A percentile compares a stretch with the other conserved stretches of the same genome.
Evolutionary conservation across 257 asterid genomes (phyloP).

Genomic region (Plectranthus barbatus): DNA sequence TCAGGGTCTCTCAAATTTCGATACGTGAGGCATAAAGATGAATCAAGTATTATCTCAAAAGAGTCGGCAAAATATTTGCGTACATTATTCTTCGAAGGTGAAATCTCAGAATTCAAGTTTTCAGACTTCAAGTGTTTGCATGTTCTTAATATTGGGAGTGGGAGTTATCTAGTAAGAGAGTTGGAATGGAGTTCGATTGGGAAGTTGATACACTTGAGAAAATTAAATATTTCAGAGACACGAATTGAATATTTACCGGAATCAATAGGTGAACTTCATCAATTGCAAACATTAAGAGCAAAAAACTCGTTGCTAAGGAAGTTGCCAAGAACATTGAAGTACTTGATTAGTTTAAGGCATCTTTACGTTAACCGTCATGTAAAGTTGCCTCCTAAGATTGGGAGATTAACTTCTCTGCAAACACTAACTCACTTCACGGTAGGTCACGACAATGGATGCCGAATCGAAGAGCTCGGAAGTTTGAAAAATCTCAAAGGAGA

Average conservation of each 20-base stretch:
- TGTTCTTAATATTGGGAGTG: background rate
- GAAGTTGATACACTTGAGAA: background rate
- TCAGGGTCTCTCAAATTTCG: background rate
- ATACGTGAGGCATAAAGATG: background rate
- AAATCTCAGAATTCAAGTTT: background rate
- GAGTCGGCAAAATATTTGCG: conserved; percentile 3
- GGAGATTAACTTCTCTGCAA: background rate
- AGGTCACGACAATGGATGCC: background rate
- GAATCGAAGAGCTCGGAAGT: background rate
- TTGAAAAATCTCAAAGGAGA: background rate
- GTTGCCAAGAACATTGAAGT: conserved; percentile 3
- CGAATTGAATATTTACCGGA: background rate
- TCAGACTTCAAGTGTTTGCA: background rate
- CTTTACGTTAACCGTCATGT: background rate
- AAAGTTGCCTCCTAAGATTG: background rate
- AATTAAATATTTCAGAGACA: background rate
- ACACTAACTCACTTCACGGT: background rate
- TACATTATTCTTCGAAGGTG: background rate
- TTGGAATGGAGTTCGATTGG: too few species aligned
- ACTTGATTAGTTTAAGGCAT: background rate
- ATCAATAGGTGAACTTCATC: background rate
- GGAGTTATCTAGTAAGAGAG: background rate
- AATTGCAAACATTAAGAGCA: conserved; percentile 13
- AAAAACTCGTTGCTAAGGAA: background rate
- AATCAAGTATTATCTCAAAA: background rate